phyloP scores from a whole-genome alignment of 306 rosid genomes.

The Pyrus communis region DNA sequence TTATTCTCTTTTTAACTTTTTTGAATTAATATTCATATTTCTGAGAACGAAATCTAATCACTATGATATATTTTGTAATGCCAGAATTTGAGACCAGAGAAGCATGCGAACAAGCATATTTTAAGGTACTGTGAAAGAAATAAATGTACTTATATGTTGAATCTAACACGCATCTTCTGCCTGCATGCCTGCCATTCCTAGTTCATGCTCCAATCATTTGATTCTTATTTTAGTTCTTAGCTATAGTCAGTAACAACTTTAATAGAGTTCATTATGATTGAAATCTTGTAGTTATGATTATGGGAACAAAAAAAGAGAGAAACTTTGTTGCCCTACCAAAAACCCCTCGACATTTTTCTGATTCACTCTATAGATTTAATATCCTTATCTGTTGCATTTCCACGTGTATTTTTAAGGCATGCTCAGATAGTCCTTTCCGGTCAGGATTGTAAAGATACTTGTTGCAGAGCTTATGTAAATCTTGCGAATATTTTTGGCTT shows the following conservation, averaged over 20 bases:
- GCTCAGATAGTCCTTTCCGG: background rate
- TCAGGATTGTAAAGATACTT: background rate
- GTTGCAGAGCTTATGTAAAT: background rate
- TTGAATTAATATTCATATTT: background rate
- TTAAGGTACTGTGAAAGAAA: conserved; percentile 53
- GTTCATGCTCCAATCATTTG: background rate
- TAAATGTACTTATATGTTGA: background rate
- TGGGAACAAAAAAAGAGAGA: background rate
- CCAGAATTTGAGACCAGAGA: conserved; percentile 72
- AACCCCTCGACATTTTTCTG: background rate
- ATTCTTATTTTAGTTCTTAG: background rate
- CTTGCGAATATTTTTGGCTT: background rate
- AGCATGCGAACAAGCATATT: conserved; percentile 90
- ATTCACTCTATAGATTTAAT: background rate
- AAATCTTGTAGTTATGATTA: background rate
- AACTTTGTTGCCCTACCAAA: background rate
- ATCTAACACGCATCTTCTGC: background rate
- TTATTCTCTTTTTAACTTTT: background rate
- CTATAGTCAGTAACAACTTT: background rate
- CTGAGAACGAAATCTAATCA: conserved; percentile 14
- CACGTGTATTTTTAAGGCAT: background rate
- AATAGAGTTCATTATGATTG: background rate
- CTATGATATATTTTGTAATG: background rate
- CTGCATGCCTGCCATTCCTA: background rate
- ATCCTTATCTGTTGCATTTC: background rate